Percentiles rank a stretch among this genome's conserved stretches.
Evolutionary conservation across 1,139 yeast species (phyloP).

Genomic region (Diutina sp.): DNA sequence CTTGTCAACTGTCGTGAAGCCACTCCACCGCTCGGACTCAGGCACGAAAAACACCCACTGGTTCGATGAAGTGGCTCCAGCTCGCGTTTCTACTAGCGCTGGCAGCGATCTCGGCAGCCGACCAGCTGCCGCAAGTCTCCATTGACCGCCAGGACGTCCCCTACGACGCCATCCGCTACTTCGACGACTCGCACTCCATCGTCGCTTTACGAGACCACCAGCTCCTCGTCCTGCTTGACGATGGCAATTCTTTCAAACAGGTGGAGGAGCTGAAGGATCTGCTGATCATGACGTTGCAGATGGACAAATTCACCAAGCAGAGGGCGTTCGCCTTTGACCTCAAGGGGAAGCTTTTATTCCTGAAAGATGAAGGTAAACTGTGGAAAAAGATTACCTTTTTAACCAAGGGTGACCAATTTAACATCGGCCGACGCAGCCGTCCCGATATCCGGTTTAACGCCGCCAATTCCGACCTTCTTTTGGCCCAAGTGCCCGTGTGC

Average conservation of each 20-base stretch:
- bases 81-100: background rate
- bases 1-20: background rate
- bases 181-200: conserved; percentile 44
- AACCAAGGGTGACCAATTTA: conserved; percentile 5
- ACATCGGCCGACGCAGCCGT: conserved; percentile 6
- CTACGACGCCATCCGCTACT: conserved; percentile 18
- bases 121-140: background rate
- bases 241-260: conserved; percentile 42
- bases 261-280: conserved; percentile 18
- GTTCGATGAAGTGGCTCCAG: background rate
- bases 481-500: conserved; percentile 29
- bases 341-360: conserved; percentile 28
- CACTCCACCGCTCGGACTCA: too few species aligned
- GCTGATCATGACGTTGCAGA: conserved; percentile 14
- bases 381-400: conserved; percentile 34
- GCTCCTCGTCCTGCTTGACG: conserved; percentile 37
- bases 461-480: conserved; percentile 22
- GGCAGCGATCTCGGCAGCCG: background rate
- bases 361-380: conserved; percentile 43
- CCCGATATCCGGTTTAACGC: conserved; percentile 22
- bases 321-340: conserved; percentile 42
- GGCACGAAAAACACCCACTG: background rate
- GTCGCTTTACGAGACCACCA: conserved; percentile 19
- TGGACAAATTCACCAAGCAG: conserved; percentile 31
- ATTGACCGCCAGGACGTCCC: background rate